Conservation (phyloP, 768 basidiomycete species). For the Russula sp. region DNA sequence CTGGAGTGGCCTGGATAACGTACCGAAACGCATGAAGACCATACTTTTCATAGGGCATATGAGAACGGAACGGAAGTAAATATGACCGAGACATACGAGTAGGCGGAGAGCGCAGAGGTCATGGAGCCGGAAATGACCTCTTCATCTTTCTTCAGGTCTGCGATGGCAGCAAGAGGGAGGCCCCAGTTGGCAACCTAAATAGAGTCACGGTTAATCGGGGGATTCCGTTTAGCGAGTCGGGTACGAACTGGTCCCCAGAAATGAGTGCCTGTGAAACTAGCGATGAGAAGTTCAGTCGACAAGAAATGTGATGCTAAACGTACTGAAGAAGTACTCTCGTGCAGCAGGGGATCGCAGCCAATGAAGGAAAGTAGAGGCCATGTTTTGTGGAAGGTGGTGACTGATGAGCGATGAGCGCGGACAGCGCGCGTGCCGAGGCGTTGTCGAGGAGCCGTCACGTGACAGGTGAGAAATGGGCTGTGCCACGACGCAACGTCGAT, state of each 20-base stretch:
- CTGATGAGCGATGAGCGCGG: too few species aligned
- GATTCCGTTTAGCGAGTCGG: slow-evolving; percentile 1
- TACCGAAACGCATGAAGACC: slow-evolving; percentile 96
- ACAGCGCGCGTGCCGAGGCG: background rate
- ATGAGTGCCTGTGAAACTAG: slow-evolving; percentile 64
- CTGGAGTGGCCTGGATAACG: background rate
- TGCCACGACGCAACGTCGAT: too few species aligned
- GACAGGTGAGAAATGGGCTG: background rate
- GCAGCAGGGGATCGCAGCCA: slow-evolving; percentile 92
- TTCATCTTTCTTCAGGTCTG: slow-evolving; percentile 90
- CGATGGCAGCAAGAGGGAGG: slow-evolving; percentile 85
- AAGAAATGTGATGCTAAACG: slow-evolving; percentile 28
- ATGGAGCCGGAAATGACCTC: slow-evolving; percentile 96
- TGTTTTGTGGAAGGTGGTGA: slow-evolving; percentile 24
- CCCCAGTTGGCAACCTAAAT: slow-evolving; percentile 98
- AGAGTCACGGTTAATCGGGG: background rate
- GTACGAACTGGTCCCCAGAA: slow-evolving; percentile 97
- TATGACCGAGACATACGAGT: slow-evolving; percentile 65
- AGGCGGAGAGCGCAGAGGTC: slow-evolving; percentile 82
- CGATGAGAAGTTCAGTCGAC: slow-evolving; percentile 20
- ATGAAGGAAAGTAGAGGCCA: slow-evolving; percentile 79
- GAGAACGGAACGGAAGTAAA: background rate
- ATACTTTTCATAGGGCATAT: slow-evolving; percentile 29
- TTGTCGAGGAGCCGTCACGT: too few species aligned
- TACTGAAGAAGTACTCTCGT: slow-evolving; percentile 92